phyloP scores from a whole-genome alignment of 768 basidiomycete genomes.

The Termitomyces sp. region DNA sequence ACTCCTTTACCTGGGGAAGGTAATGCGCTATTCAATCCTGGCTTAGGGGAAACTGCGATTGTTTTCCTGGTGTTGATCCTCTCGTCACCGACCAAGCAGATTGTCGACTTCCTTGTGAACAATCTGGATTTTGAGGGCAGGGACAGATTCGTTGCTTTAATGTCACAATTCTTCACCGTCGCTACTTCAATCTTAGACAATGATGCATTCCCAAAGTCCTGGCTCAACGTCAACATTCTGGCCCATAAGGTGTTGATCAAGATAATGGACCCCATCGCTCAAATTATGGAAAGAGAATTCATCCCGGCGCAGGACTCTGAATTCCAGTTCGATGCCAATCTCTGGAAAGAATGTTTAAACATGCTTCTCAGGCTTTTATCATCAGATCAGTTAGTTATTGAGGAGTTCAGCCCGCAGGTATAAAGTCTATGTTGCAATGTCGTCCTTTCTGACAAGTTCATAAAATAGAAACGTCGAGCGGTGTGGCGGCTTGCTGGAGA shows the following conservation, averaged over 20 bases:
- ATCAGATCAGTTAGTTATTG: slow-evolving; percentile 88
- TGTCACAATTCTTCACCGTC: slow-evolving; percentile 79
- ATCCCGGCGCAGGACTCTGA: slow-evolving; percentile 64
- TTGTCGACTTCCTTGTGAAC: slow-evolving; percentile 73
- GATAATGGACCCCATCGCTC: slow-evolving; percentile 77
- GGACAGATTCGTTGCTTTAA: slow-evolving; percentile 64
- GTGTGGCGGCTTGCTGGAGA: slow-evolving; percentile 97
- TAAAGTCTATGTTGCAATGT: slow-evolving; percentile 8
- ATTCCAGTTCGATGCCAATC: slow-evolving; percentile 60
- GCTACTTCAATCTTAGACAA: slow-evolving; percentile 76
- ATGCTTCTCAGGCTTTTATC: slow-evolving; percentile 83
- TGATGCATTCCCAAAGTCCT: slow-evolving; percentile 83
- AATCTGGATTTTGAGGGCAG: slow-evolving; percentile 86
- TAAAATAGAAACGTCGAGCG: slow-evolving; percentile 78
- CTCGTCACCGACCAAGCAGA: slow-evolving; percentile 72
- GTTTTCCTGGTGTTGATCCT: slow-evolving; percentile 79
- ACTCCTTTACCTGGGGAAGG: slow-evolving; percentile 36
- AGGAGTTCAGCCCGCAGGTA: slow-evolving; percentile 93
- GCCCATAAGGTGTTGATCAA: slow-evolving; percentile 86
- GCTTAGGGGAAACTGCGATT: slow-evolving; percentile 79
- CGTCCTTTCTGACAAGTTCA: slow-evolving; percentile 2
- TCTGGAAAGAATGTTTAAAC: slow-evolving; percentile 80
- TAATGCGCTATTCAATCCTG: slow-evolving; percentile 59
- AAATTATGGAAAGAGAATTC: slow-evolving; percentile 74
- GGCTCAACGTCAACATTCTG: slow-evolving; percentile 89